Conservation (phyloP, 2,329 filamentous ascomycete genomes). For the Rosellinia necatrix region DNA sequence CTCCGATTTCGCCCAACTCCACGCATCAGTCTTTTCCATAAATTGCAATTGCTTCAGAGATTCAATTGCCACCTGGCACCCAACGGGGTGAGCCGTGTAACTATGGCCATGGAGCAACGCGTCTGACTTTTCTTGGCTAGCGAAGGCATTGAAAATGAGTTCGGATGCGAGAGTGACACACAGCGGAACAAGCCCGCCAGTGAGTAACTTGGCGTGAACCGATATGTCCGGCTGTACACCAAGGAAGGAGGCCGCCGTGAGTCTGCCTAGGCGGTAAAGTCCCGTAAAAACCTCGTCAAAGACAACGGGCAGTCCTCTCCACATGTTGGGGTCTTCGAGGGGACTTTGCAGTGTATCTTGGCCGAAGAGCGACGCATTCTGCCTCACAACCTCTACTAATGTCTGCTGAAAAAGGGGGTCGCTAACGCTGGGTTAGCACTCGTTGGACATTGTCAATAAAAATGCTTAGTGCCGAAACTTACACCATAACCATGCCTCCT, state of each 20-base stretch:
- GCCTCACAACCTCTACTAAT: slow-evolving; percentile 69
- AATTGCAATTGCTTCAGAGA: slow-evolving; percentile 63
- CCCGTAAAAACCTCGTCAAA: slow-evolving; percentile 91
- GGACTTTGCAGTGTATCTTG: slow-evolving; percentile 6
- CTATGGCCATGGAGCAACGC: slow-evolving; percentile 84
- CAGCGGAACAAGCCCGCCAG: slow-evolving; percentile 77
- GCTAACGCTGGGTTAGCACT: slow-evolving; percentile 45
- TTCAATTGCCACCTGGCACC: slow-evolving; percentile 76
- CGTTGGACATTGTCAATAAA: no score
- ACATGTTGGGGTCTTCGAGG: slow-evolving; percentile 43
- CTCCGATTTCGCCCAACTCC: slow-evolving; percentile 58
- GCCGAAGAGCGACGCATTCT: slow-evolving; percentile 60
- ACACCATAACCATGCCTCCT: slow-evolving; percentile 82
- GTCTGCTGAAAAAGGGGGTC: slow-evolving; percentile 81
- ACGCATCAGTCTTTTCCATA: slow-evolving; percentile 61
- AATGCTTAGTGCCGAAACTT: slow-evolving; percentile 45
- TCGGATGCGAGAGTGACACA: slow-evolving; percentile 77
- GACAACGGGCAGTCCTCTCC: slow-evolving; percentile 77
- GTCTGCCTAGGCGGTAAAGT: slow-evolving; percentile 77
- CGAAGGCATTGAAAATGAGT: slow-evolving; percentile 73
- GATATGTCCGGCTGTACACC: slow-evolving; percentile 72
- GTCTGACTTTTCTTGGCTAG: slow-evolving; percentile 74
- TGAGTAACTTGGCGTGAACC: slow-evolving; percentile 83
- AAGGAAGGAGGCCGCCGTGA: slow-evolving; percentile 72
- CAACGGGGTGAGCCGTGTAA: slow-evolving; percentile 83